A percentile compares a stretch with the other conserved stretches of the same genome.
Evolutionary conservation across 495 filamentous ascomycete species (phyloP).

Genomic region (Cercophora newfieldiana): DNA sequence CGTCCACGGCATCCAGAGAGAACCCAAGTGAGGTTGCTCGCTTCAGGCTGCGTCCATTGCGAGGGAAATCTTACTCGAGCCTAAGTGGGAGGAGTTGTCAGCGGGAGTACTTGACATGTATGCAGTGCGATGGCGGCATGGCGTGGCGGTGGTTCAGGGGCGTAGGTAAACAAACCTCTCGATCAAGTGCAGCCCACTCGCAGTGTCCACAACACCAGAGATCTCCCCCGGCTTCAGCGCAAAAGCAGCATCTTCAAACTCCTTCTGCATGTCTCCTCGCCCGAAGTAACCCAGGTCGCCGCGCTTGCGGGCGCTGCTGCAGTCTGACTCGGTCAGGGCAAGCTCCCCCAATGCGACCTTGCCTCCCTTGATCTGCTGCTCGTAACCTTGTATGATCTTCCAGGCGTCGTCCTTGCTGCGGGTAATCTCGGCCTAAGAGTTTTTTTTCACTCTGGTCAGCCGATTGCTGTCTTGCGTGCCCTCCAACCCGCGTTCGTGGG

Average conservation of each 20-base stretch:
- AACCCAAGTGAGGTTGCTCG: too few relatives aligned
- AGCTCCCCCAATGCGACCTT: constrained; percentile 70
- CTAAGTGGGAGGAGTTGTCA: constrained; percentile 12
- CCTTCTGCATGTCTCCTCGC: constrained; percentile 94
- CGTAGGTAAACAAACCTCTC: constrained; percentile 69
- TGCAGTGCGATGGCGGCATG: too few relatives aligned
- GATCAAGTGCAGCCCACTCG: constrained; percentile 94
- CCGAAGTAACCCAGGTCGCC: constrained; percentile 96
- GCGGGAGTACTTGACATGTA: neutral
- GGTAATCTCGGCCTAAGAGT: constrained; percentile 69
- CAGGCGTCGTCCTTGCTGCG: constrained; percentile 84
- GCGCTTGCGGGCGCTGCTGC: constrained; percentile 88
- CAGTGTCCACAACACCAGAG: constrained; percentile 82
- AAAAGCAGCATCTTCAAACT: constrained; percentile 96
- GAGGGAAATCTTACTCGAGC: neutral
- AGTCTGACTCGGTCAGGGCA: constrained; percentile 87
- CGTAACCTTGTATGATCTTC: constrained; percentile 69
- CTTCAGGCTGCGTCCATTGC: too few relatives aligned
- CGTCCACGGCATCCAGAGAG: neutral
- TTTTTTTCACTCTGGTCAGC: neutral
- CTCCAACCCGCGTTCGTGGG: neutral
- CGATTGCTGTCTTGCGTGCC: neutral
- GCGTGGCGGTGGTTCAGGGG: neutral
- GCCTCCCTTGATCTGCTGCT: constrained; percentile 70
- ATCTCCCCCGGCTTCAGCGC: constrained; percentile 80